Conservation (phyloP, 306 rosid genomes). For the Medicago ruthenica region DNA sequence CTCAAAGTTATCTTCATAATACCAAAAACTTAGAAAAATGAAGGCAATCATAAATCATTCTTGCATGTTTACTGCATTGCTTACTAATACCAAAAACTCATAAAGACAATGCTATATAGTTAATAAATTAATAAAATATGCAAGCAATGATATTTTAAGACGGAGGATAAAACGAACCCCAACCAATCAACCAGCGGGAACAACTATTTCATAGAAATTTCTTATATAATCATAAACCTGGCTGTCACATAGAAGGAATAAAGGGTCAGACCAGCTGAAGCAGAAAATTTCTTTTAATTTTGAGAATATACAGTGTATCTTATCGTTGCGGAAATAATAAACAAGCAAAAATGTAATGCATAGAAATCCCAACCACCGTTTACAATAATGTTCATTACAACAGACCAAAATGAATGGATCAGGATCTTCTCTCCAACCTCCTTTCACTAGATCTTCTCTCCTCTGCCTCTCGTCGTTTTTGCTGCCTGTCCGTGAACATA, state of each 20-base stretch:
- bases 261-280: neutral
- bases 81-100: too few relatives aligned
- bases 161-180: neutral
- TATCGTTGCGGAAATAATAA: slow-evolving; percentile 17
- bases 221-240: neutral
- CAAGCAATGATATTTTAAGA: neutral
- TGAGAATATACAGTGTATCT: slow-evolving; percentile 42
- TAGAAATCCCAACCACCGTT: slow-evolving; percentile 9
- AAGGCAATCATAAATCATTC: slow-evolving; percentile 58
- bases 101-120: neutral
- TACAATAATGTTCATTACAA: slow-evolving; percentile 5
- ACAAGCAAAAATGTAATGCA: slow-evolving; percentile 33
- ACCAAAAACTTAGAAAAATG: slow-evolving; percentile 64
- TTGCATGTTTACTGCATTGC: slow-evolving; percentile 70
- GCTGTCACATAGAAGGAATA: neutral
- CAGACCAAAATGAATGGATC: slow-evolving; percentile 43
- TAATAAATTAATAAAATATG: slow-evolving; percentile 1
- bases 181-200: neutral
- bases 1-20: too few relatives aligned
- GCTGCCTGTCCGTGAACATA: slow-evolving; percentile 64
- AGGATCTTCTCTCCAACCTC: slow-evolving; percentile 81
- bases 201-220: neutral
- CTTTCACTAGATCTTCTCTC: slow-evolving; percentile 81
- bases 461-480: slow-evolving; percentile 86
- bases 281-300: slow-evolving; percentile 27